Evolutionary conservation across 2,329 filamentous ascomycete genomes (phyloP).

Genomic region (Fusarium pseudograminearum): DNA sequence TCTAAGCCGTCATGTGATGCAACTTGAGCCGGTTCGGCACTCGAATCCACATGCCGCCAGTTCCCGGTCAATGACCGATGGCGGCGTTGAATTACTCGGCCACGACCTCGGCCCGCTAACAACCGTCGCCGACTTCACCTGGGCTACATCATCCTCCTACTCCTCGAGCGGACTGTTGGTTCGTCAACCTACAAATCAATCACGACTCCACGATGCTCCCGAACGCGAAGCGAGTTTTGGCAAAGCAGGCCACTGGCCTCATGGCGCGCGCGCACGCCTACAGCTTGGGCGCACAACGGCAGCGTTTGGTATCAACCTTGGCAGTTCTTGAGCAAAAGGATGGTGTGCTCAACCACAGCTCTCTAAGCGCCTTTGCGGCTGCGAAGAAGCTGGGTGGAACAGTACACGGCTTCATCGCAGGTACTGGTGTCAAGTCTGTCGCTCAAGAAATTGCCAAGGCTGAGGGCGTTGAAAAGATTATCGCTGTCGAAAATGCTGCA

Average conservation of each 20-base stretch:
- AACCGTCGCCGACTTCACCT: slow-evolving; percentile 49
- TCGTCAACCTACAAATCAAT: slow-evolving; percentile 28
- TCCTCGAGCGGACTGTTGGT: slow-evolving; percentile 30
- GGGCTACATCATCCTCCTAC: slow-evolving; percentile 18
- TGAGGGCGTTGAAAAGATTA: slow-evolving; percentile 89
- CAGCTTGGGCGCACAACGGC: slow-evolving; percentile 49
- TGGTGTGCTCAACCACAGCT: slow-evolving; percentile 85
- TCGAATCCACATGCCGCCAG: slow-evolving; percentile 32
- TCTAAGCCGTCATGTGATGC: slow-evolving; percentile 28
- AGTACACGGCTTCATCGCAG: slow-evolving; percentile 89
- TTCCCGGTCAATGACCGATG: slow-evolving; percentile 48
- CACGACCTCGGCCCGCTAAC: slow-evolving; percentile 55
- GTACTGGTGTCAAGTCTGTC: slow-evolving; percentile 77
- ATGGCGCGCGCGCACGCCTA: slow-evolving; percentile 45
- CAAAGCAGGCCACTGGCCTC: slow-evolving; percentile 45
- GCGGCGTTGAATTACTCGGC: slow-evolving; percentile 42
- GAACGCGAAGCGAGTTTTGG: slow-evolving; percentile 47
- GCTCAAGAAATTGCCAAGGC: slow-evolving; percentile 90
- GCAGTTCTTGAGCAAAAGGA: slow-evolving; percentile 93
- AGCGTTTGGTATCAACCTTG: slow-evolving; percentile 81
- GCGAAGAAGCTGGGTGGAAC: slow-evolving; percentile 87
- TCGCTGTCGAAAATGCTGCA: slow-evolving; percentile 86
- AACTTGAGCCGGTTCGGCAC: slow-evolving; percentile 40
- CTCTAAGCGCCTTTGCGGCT: slow-evolving; percentile 86
- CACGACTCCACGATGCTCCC: slow-evolving; percentile 49